Percentiles rank a stretch among this genome's conserved stretches.
phyloP scores from a whole-genome alignment of 192 early-diverging fungal species.

The Linnemannia elongata region DNA sequence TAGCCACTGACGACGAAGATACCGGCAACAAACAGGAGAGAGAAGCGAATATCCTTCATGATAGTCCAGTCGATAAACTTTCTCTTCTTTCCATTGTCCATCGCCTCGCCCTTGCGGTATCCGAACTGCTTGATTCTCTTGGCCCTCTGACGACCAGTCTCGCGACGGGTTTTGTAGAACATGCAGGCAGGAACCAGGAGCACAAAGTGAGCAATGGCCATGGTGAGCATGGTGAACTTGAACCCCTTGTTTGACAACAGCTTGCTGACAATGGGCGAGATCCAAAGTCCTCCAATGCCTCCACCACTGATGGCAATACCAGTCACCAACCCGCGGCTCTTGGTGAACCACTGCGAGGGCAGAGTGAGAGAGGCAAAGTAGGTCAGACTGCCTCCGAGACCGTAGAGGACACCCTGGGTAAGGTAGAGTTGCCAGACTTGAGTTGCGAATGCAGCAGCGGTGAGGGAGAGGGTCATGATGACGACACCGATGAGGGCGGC shows the following conservation, averaged over 20 bases:
- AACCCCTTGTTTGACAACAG: slow-evolving; percentile 50
- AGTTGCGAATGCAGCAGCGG: slow-evolving; percentile 72
- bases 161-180: slow-evolving; percentile 32
- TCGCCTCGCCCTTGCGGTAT: slow-evolving; percentile 36
- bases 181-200: slow-evolving; percentile 36
- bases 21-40: slow-evolving; percentile 46
- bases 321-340: slow-evolving; percentile 69
- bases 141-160: slow-evolving; percentile 34
- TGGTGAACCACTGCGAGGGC: slow-evolving; percentile 75
- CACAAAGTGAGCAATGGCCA: slow-evolving; percentile 63
- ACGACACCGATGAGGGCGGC: slow-evolving; percentile 62
- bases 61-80: slow-evolving; percentile 53
- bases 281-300: slow-evolving; percentile 66
- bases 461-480: slow-evolving; percentile 48
- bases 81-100: slow-evolving; percentile 32
- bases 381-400: slow-evolving; percentile 67
- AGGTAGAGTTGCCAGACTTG: slow-evolving; percentile 77
- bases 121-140: slow-evolving; percentile 38
- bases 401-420: slow-evolving; percentile 75
- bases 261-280: slow-evolving; percentile 67
- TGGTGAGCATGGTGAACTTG: slow-evolving; percentile 63
- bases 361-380: slow-evolving; percentile 71
- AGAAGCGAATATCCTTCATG: slow-evolving; percentile 34
- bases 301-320: slow-evolving; percentile 60
- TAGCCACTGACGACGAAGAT: slow-evolving; percentile 45